A percentile compares a stretch with the other conserved stretches of the same genome.
phyloP scores from a whole-genome alignment of 83 land plant species.

The Isoetes engelmannii region DNA sequence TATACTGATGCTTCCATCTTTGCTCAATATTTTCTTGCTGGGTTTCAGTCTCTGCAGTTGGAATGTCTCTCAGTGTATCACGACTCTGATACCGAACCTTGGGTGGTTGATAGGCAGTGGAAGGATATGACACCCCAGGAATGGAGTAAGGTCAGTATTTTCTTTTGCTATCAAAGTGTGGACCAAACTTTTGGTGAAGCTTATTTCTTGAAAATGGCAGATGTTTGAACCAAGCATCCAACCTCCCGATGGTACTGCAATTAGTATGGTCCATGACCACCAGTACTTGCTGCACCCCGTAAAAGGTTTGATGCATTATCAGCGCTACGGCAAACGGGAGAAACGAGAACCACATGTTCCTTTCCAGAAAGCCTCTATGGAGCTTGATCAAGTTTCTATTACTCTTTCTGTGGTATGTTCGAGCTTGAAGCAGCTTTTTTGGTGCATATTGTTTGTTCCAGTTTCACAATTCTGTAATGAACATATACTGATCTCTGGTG shows the following conservation, averaged over 20 bases:
- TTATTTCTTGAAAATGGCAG: slow-evolving; percentile 29
- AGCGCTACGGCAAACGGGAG: slow-evolving; percentile 84
- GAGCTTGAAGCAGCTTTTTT: neutral
- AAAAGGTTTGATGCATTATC: slow-evolving; percentile 71
- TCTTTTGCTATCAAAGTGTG: neutral
- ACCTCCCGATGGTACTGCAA: slow-evolving; percentile 11
- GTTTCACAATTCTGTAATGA: no score
- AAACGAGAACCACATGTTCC: slow-evolving; percentile 67
- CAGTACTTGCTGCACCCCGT: slow-evolving; percentile 79
- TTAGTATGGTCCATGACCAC: slow-evolving; percentile 51
- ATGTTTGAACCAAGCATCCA: slow-evolving; percentile 82
- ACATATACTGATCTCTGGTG: no score
- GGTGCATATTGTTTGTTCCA: no score
- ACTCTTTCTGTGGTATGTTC: slow-evolving; percentile 69
- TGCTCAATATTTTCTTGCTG: slow-evolving; percentile 4
- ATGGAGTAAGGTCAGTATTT: slow-evolving; percentile 78
- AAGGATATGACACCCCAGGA: slow-evolving; percentile 68
- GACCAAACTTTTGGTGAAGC: neutral
- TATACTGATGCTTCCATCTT: neutral
- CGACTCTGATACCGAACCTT: slow-evolving; percentile 61
- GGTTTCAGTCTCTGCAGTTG: slow-evolving; percentile 69
- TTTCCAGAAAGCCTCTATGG: slow-evolving; percentile 79
- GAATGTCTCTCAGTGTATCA: slow-evolving; percentile 85
- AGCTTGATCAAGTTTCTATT: slow-evolving; percentile 66
- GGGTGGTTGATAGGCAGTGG: slow-evolving; percentile 69